A percentile compares a stretch with the other conserved stretches of the same genome.
Conservation (phyloP, 2,329 filamentous ascomycete species). For the Trichoderma sp. region DNA sequence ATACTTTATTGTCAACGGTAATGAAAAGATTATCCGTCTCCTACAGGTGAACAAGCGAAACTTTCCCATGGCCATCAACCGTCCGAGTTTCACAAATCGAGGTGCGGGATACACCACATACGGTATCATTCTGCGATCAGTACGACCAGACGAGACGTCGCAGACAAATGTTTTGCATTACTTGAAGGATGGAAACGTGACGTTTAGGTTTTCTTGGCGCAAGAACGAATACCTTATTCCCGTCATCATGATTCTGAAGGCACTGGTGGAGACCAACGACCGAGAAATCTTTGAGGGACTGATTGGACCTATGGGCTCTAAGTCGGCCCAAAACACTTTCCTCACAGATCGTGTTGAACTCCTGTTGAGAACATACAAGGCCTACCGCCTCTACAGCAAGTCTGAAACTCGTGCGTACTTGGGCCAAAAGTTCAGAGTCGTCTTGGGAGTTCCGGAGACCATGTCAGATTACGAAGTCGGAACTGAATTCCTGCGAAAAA, state of each 20-base stretch:
- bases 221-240: conserved; percentile 97
- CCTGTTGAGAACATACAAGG: conserved; percentile 88
- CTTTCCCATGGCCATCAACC: conserved; percentile 90
- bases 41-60: conserved; percentile 88
- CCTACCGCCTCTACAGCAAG: conserved; percentile 78
- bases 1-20: conserved; percentile 97
- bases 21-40: conserved; percentile 93
- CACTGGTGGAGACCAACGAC: conserved; percentile 92
- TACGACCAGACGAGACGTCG: conserved; percentile 95
- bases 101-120: conserved; percentile 84
- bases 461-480: conserved; percentile 87
- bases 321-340: conserved; percentile 83
- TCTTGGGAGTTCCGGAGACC: conserved; percentile 78
- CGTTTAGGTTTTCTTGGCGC: conserved; percentile 95
- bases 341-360: conserved; percentile 92
- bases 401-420: conserved; percentile 81
- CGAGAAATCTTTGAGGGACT: conserved; percentile 94
- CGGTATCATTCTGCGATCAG: conserved; percentile 87
- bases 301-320: conserved; percentile 72
- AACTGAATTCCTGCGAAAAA: conserved; percentile 82
- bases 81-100: conserved; percentile 84
- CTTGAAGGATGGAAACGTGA: conserved; percentile 91
- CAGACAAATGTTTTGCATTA: conserved; percentile 98
- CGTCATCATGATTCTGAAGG: conserved; percentile 95
- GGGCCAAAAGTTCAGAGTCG: conserved; percentile 85